Evolutionary conservation across 2,329 filamentous ascomycete species (phyloP).

Genomic region (Colletotrichum costaricense): DNA sequence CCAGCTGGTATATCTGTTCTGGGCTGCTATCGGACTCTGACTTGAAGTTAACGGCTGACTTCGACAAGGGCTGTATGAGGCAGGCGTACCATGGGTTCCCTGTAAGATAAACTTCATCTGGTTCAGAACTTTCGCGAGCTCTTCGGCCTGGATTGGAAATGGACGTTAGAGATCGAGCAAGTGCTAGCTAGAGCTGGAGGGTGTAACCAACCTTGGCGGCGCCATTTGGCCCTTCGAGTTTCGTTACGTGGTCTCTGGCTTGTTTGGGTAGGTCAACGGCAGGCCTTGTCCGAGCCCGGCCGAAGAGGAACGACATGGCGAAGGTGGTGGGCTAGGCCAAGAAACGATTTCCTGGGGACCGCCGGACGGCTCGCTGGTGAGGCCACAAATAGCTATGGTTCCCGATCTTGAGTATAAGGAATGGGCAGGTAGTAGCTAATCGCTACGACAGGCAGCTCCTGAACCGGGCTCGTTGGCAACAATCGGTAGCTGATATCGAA

Average conservation of each 20-base stretch:
- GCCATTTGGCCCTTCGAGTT: slow-evolving; percentile 61
- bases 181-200: neutral
- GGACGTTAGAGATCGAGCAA: slow-evolving; percentile 38
- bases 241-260: slow-evolving; percentile 64
- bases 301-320: slow-evolving; percentile 68
- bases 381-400: neutral
- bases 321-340: neutral
- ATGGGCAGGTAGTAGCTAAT: neutral
- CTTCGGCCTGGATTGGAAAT: slow-evolving; percentile 74
- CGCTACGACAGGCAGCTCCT: neutral
- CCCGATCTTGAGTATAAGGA: neutral
- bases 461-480: neutral
- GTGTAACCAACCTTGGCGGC: slow-evolving; percentile 55
- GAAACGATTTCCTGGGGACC: neutral
- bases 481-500: neutral
- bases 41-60: slow-evolving; percentile 25
- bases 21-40: slow-evolving; percentile 87
- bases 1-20: slow-evolving; percentile 88
- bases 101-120: slow-evolving; percentile 96
- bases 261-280: slow-evolving; percentile 66
- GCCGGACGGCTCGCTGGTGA: neutral
- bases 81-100: slow-evolving; percentile 83
- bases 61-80: neutral
- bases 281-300: slow-evolving; percentile 62
- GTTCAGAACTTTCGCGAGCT: slow-evolving; percentile 84